Evolutionary conservation across 163 green algal species (phyloP).

Genomic region (Prototheca cutis): DNA sequence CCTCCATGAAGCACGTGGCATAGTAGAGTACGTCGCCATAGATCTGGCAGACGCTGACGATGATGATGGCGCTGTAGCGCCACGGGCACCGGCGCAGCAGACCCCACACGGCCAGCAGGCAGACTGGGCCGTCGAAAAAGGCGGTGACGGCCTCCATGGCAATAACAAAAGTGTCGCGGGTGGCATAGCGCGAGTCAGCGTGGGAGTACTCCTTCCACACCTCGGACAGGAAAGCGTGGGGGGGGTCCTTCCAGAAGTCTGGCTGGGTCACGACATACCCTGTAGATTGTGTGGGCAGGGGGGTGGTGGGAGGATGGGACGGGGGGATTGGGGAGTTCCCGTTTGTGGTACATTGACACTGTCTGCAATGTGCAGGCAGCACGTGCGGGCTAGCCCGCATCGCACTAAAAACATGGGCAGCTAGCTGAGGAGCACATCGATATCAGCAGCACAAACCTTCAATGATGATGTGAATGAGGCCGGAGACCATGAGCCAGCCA

Average conservation of each 20-base stretch:
- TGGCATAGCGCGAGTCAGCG: slow-evolving; percentile 79
- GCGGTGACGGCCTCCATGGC: slow-evolving; percentile 78
- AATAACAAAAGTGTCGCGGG: slow-evolving; percentile 73
- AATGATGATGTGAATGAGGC: slow-evolving; percentile 77
- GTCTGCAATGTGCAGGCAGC: too few species aligned
- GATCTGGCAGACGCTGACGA: slow-evolving; percentile 71
- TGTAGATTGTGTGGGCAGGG: slow-evolving; percentile 11
- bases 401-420: too few species aligned
- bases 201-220: slow-evolving; percentile 86
- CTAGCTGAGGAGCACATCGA: too few species aligned
- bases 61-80: slow-evolving; percentile 50
- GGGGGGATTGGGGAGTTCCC: background rate
- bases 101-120: slow-evolving; percentile 50
- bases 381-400: too few species aligned
- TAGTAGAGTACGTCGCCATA: slow-evolving; percentile 90
- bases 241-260: slow-evolving; percentile 56
- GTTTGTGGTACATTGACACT: too few species aligned
- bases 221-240: slow-evolving; percentile 62
- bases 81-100: slow-evolving; percentile 48
- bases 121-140: slow-evolving; percentile 69
- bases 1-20: slow-evolving; percentile 58
- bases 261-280: slow-evolving; percentile 56
- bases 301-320: background rate
- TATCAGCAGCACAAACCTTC: too few species aligned
- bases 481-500: slow-evolving; percentile 62